phyloP scores from a whole-genome alignment of 2,329 filamentous ascomycete species.

The Fusarium bulbicola region DNA sequence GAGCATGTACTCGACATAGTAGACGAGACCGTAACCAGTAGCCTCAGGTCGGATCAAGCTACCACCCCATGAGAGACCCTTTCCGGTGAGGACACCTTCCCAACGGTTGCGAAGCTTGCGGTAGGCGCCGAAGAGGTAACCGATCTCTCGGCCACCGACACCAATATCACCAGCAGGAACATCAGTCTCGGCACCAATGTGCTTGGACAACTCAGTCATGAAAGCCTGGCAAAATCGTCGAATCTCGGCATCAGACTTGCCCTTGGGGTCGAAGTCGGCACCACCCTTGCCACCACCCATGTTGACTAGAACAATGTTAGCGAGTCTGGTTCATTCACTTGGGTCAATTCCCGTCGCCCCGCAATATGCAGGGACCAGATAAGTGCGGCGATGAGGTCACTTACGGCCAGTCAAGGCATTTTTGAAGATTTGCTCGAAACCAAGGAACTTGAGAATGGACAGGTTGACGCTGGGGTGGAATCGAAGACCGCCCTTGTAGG shows the following conservation, averaged over 20 bases:
- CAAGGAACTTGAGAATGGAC: constrained; percentile 92
- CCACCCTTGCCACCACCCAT: constrained; percentile 99
- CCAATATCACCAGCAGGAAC: constrained; percentile 98
- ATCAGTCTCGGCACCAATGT: constrained; percentile 96
- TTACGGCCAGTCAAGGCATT: constrained; percentile 95
- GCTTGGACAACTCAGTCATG: constrained; percentile 94
- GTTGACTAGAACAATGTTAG: constrained; percentile 49
- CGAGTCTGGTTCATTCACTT: constrained; percentile 3
- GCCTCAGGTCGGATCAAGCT: constrained; percentile 95
- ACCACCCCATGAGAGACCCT: constrained; percentile 93
- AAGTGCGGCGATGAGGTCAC: constrained; percentile 48
- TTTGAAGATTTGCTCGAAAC: constrained; percentile 99
- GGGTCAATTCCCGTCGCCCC: constrained; percentile 4
- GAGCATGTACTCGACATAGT: constrained; percentile 98
- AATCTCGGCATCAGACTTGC: constrained; percentile 97
- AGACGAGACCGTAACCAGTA: constrained; percentile 95
- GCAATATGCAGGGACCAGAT: constrained; percentile 28
- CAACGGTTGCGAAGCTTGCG: constrained; percentile 87
- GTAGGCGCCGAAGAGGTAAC: constrained; percentile 95
- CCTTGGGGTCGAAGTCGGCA: constrained; percentile 98
- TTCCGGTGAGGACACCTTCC: constrained; percentile 96
- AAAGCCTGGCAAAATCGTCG: constrained; percentile 95
- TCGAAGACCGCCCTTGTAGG: constrained; percentile 96
- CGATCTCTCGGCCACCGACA: constrained; percentile 90
- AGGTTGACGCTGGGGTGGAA: constrained; percentile 91